Evolutionary conservation across 2,329 filamentous ascomycete species (phyloP).

Genomic region (Diaporthe destruens): DNA sequence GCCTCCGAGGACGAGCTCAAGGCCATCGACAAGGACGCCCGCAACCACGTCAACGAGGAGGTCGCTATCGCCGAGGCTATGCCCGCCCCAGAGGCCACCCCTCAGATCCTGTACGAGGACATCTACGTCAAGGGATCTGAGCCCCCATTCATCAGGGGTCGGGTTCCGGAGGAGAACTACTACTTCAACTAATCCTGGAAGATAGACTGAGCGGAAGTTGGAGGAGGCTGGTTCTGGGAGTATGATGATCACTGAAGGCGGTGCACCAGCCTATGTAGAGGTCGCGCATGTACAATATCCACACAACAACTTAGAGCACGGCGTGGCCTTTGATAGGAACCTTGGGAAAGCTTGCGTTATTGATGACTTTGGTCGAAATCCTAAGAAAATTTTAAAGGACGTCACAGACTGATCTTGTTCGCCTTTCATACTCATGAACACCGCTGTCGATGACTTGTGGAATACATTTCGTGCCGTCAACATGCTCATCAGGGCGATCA

Average conservation of each 20-base stretch:
- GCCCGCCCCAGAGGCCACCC: conserved; percentile 80
- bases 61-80: conserved; percentile 92
- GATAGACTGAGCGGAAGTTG: conserved; percentile 42
- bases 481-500: not conserved
- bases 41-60: conserved; percentile 87
- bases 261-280: conserved; percentile 15
- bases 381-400: not conserved
- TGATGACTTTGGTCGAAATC: conserved; percentile 13
- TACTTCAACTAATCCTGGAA: conserved; percentile 74
- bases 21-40: conserved; percentile 93
- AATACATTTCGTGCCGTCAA: not conserved
- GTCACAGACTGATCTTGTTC: not conserved
- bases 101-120: conserved; percentile 92
- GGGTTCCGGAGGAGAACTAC: conserved; percentile 92
- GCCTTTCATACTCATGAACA: not conserved
- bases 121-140: conserved; percentile 93
- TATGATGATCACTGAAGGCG: conserved; percentile 5
- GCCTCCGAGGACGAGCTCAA: conserved; percentile 96
- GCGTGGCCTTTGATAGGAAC: conserved; percentile 21
- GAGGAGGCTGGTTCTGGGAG: not conserved
- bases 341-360: conserved; percentile 23
- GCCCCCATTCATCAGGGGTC: conserved; percentile 88
- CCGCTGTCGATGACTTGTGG: not conserved
- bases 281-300: conserved; percentile 42
- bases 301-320: conserved; percentile 35